Percentiles rank a stretch among this genome's conserved stretches.
These are phyloP conservation scores for Monilinia polystroma DNA, from an alignment of 2,329 filamentous ascomycete species.

Conservation along the genomic window DNA sequence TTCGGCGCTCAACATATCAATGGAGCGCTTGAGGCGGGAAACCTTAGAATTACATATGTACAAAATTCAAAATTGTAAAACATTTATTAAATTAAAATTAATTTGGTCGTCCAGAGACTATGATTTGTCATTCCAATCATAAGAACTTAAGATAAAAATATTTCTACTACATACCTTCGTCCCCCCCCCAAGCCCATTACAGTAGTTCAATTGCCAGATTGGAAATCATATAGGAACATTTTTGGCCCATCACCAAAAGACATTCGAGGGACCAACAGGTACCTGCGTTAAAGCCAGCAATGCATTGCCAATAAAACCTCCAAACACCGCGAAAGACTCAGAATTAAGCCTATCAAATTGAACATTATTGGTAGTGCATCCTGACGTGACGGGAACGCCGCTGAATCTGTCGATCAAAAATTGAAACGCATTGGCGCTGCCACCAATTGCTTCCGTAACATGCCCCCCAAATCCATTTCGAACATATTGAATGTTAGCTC, in stretches of 20 bases:
- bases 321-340: not conserved
- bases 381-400: conserved; percentile 2
- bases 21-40: not conserved
- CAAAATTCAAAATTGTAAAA: not conserved
- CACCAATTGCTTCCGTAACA: conserved; percentile 42
- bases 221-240: too few species aligned
- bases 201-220: too few species aligned
- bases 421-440: conserved; percentile 39
- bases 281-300: conserved; percentile 6
- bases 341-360: not conserved
- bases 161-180: not conserved
- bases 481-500: conserved; percentile 46
- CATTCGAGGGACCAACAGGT: not conserved
- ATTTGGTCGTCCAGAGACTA: not conserved
- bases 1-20: conserved; percentile 9
- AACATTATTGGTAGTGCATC: conserved; percentile 13
- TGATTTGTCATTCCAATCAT: not conserved
- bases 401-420: conserved; percentile 34
- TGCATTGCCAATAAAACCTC: conserved; percentile 1
- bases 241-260: not conserved
- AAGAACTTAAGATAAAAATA: not conserved
- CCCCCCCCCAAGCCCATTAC: too few species aligned
- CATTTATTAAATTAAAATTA: not conserved
- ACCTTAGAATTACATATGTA: not conserved
- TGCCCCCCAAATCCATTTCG: conserved; percentile 47